These are phyloP conservation scores for Bipolaris bicolor DNA, from an alignment of 2,329 filamentous ascomycete genomes.

Conservation along the genomic window DNA sequence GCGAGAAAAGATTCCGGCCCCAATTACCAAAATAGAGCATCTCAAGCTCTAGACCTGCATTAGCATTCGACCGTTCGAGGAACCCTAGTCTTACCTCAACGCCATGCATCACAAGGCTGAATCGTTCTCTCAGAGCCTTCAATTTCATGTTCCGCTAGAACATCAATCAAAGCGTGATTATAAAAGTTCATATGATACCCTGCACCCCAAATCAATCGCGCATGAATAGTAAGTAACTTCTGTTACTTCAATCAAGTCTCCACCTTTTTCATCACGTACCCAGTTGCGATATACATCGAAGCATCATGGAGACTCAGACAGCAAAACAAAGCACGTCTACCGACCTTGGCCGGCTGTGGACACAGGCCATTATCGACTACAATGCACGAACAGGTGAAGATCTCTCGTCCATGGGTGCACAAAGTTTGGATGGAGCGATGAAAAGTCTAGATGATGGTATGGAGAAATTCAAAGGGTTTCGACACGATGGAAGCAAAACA, in stretches of 20 bases:
- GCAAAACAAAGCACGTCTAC: slow-evolving; percentile 5
- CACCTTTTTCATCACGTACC: background rate
- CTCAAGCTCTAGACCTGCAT: background rate
- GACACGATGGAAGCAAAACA: background rate
- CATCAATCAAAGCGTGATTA: background rate
- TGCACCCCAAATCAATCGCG: background rate
- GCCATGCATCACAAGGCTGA: background rate
- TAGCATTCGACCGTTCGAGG: background rate
- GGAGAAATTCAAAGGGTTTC: background rate
- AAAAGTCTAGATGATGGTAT: background rate
- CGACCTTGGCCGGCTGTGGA: slow-evolving; percentile 23
- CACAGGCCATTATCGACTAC: slow-evolving; percentile 22
- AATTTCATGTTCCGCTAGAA: background rate
- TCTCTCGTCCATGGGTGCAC: slow-evolving; percentile 12
- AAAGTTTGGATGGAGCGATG: slow-evolving; percentile 10
- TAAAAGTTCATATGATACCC: background rate
- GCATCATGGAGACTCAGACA: background rate
- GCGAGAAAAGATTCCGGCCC: background rate
- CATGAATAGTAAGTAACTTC: background rate
- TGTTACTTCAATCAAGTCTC: background rate
- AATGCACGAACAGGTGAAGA: slow-evolving; percentile 15
- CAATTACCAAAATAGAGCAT: background rate
- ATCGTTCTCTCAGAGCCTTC: background rate
- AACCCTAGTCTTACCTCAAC: too few species aligned
- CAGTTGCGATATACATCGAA: background rate